phyloP scores from a whole-genome alignment of 768 basidiomycete genomes.

The Termitomyces sp. region DNA sequence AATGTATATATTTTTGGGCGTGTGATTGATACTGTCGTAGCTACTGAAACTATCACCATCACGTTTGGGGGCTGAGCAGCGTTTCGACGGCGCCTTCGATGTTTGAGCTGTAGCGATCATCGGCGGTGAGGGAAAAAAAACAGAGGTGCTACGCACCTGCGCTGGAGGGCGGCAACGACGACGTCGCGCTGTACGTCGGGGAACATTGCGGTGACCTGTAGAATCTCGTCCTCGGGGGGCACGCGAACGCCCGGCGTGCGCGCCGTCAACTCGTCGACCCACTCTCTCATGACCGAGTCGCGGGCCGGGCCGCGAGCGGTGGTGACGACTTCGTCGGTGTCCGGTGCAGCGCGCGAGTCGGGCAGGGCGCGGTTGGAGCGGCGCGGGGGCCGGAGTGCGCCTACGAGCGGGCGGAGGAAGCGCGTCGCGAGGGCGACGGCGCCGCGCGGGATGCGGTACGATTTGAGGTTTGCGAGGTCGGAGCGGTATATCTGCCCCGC shows the following conservation, averaged over 20 bases:
- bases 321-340: too few relatives aligned
- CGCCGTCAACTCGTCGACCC: slow-evolving; percentile 79
- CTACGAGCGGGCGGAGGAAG: slow-evolving; percentile 63
- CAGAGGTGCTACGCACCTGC: slow-evolving; percentile 50
- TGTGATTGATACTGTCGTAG: slow-evolving; percentile 20
- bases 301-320: too few relatives aligned
- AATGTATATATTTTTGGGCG: slow-evolving; percentile 13
- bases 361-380: slow-evolving; percentile 70
- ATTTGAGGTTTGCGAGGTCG: slow-evolving; percentile 72
- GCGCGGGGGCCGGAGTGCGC: slow-evolving; percentile 54
- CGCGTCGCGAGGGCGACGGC: slow-evolving; percentile 49
- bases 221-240: slow-evolving; percentile 72
- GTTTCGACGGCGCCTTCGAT: slow-evolving; percentile 81
- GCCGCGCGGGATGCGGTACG: slow-evolving; percentile 66
- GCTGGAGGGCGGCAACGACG: slow-evolving; percentile 70
- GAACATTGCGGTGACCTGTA: slow-evolving; percentile 75
- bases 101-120: slow-evolving; percentile 60
- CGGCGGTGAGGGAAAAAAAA: too few relatives aligned
- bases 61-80: slow-evolving; percentile 49
- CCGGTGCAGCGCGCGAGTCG: too few relatives aligned
- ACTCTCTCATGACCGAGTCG: slow-evolving; percentile 61
- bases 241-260: slow-evolving; percentile 59
- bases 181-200: slow-evolving; percentile 70
- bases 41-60: too few relatives aligned
- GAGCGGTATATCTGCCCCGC: slow-evolving; percentile 79